A percentile compares a stretch with the other conserved stretches of the same genome.
Conservation (phyloP, 129 eudicot species). For the Chrysanthemum seticuspe region DNA sequence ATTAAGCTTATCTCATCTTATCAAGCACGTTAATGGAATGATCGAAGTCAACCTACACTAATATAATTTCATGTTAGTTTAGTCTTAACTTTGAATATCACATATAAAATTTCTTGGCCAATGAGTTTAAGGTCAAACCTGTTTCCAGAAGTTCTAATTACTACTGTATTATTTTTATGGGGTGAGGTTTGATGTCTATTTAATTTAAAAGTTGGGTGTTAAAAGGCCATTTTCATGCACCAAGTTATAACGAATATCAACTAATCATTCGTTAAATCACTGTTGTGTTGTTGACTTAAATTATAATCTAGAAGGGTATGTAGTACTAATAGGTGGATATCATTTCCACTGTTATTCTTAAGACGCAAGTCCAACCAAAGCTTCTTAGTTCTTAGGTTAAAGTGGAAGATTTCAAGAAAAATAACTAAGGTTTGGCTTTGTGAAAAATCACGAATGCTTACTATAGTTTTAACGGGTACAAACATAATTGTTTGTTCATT, state of each 20-base stretch:
- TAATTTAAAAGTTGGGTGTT: not conserved
- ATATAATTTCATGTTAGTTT: constrained; percentile 6
- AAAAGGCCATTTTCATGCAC: constrained; percentile 22
- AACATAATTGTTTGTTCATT: no score
- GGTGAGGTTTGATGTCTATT: not conserved
- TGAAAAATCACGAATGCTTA: no score
- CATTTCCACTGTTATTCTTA: no score
- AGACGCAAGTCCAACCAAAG: no score
- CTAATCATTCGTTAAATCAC: constrained; percentile 5
- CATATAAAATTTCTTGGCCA: not conserved
- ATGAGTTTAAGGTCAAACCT: constrained; percentile 15
- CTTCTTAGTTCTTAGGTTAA: no score
- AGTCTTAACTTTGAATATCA: not conserved
- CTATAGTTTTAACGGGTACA: no score
- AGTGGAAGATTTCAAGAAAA: no score
- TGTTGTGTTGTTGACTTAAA: not conserved
- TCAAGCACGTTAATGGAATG: not conserved
- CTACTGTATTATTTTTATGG: not conserved
- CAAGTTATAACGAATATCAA: not conserved
- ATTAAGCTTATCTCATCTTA: constrained; percentile 19
- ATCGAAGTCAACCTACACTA: constrained; percentile 6
- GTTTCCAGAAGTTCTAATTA: not conserved
- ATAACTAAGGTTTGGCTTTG: no score
- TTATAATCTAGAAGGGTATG: no score
- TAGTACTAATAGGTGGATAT: no score